These are phyloP conservation scores for Misopates orontium DNA, from an alignment of 257 asterid genomes.

Conservation along the genomic window DNA sequence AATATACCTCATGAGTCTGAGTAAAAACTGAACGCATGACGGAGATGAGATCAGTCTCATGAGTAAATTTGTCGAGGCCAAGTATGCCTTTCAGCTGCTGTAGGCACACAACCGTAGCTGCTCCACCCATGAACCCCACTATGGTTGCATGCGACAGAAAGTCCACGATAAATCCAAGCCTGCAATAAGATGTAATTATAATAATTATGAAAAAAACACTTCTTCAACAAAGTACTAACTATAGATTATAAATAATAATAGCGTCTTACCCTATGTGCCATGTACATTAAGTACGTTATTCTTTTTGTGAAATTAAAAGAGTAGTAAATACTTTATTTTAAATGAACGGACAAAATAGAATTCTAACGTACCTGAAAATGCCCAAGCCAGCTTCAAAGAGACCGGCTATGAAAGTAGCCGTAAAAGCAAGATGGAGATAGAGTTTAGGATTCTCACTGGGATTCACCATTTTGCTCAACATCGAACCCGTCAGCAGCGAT, in stretches of 20 bases:
- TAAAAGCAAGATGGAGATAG: slow-evolving; percentile 62
- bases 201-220: no score
- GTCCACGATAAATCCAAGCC: slow-evolving; percentile 23
- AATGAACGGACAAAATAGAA: no score
- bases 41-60: slow-evolving; percentile 17
- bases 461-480: slow-evolving; percentile 59
- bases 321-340: no score
- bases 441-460: slow-evolving; percentile 51
- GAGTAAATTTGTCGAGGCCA: slow-evolving; percentile 20
- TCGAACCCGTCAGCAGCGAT: slow-evolving; percentile 70
- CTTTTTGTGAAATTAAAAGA: no score
- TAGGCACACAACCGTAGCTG: slow-evolving; percentile 24
- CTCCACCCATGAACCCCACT: slow-evolving; percentile 28
- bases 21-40: slow-evolving; percentile 24
- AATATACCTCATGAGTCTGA: slow-evolving; percentile 18
- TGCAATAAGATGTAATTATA: neutral
- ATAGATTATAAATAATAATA: no score
- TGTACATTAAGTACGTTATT: no score
- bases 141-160: slow-evolving; percentile 27
- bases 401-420: slow-evolving; percentile 70
- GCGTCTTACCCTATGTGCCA: no score
- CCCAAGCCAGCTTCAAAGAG: slow-evolving; percentile 65
- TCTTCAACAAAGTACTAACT: no score
- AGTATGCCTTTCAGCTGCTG: slow-evolving; percentile 22
- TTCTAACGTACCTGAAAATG: slow-evolving; percentile 56